A percentile compares a stretch with the other conserved stretches of the same genome.
phyloP scores from a whole-genome alignment of 352 stramenopile genomes.

The Phytopythium helicoides region DNA sequence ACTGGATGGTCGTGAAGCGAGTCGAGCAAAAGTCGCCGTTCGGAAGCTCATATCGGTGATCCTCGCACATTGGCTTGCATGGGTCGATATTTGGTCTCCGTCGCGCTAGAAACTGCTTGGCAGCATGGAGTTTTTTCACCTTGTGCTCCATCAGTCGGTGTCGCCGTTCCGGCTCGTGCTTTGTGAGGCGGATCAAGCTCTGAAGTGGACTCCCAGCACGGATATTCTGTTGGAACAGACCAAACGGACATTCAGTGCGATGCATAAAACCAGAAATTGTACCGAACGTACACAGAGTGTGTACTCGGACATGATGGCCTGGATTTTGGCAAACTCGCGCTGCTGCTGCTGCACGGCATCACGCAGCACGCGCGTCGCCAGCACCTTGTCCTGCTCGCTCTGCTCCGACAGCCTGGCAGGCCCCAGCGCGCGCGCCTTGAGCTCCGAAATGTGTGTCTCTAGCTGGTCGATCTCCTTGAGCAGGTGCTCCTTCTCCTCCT shows the following conservation, averaged over 20 bases:
- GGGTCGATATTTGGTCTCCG: slow-evolving; percentile 24
- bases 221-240: slow-evolving; percentile 20
- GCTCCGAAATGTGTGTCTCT: slow-evolving; percentile 16
- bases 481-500: slow-evolving; percentile 30
- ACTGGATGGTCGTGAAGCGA: slow-evolving; percentile 26
- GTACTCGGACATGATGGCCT: slow-evolving; percentile 42
- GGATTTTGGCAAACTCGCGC: slow-evolving; percentile 31
- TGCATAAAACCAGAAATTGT: too few relatives aligned
- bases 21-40: slow-evolving; percentile 28
- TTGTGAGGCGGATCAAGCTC: slow-evolving; percentile 23
- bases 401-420: slow-evolving; percentile 18
- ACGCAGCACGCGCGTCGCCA: slow-evolving; percentile 27
- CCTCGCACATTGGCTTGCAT: slow-evolving; percentile 22
- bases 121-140: slow-evolving; percentile 23
- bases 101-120: slow-evolving; percentile 25
- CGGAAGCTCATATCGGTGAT: slow-evolving; percentile 23
- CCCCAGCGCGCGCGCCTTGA: slow-evolving; percentile 20
- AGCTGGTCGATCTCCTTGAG: slow-evolving; percentile 18
- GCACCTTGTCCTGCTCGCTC: slow-evolving; percentile 21
- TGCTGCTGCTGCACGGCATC: slow-evolving; percentile 34
- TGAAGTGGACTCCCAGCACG: slow-evolving; percentile 29
- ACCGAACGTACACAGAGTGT: slow-evolving; percentile 21
- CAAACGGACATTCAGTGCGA: slow-evolving; percentile 1
- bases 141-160: slow-evolving; percentile 20
- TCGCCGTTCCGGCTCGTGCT: slow-evolving; percentile 9